Base-by-base conservation (phyloP, 169 alveolate species). In the Sarcocystis neurona region DNA sequence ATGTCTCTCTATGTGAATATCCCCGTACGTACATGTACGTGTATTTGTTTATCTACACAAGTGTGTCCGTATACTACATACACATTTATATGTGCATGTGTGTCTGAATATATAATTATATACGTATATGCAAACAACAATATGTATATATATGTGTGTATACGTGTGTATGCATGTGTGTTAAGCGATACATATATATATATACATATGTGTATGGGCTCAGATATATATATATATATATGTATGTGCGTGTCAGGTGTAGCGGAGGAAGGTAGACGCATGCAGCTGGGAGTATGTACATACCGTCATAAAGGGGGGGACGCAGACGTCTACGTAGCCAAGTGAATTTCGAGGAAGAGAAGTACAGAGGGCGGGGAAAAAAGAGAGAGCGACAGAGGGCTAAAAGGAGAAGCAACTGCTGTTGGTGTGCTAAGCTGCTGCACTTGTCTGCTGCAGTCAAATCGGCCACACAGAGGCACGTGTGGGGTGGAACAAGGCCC, bases 401-500 rank as follows among this genome's bases (percentile, higher is more conserved):
- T n/a, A n/a, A n/a, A n/a, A n/a, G n/a, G n/a, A n/a, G n/a, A n/a
- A n/a, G n/a, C n/a, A n/a, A n/a, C n/a, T n/a, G n/a, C n/a, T n/a
- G n/a, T n/a, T n/a, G n/a, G n/a, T n/a, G n/a, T n/a, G n/a, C n/a
- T n/a, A n/a, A n/a, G n/a, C n/a, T n/a, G n/a, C n/a, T n/a, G n/a
- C n/a, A n/a, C n/a, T n/a, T n/a, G n/a, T n/a, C n/a, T n/a, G n/a
- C n/a, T 68, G 44, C 92, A 95, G 97, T 77, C 97, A 95, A 90
- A 92, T 95, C 32, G 92, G 93, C 70, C 97, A 95, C 79, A 94
- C 87, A 56, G 96, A 93, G 88, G 93, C 91, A 20, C 60, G 90
- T 48, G 84, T 72, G 43, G 97, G 97, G 39, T 77, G 89, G 92
- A 95, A 94, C 92, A 95, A 95, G 85, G 94, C 96, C 27, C 27